Evolutionary conservation across 768 basidiomycete species (phyloP).

Genomic region (Russula ochroleuca): DNA sequence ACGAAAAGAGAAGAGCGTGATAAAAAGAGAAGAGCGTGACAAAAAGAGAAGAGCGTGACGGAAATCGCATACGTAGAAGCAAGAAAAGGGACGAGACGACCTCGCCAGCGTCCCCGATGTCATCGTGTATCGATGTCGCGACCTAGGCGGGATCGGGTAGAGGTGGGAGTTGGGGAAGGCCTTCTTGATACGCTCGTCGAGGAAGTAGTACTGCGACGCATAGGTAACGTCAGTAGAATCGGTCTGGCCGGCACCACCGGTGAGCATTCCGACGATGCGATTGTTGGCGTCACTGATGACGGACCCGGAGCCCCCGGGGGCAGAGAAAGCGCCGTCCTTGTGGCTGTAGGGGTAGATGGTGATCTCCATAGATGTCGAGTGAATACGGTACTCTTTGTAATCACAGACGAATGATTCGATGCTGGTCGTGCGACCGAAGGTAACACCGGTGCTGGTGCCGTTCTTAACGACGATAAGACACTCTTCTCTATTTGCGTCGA

Average conservation of each 20-base stretch:
- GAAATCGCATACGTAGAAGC: not conserved
- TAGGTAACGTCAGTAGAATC: constrained; percentile 32
- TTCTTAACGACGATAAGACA: constrained; percentile 38
- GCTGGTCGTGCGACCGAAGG: constrained; percentile 7
- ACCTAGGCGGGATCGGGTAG: not conserved
- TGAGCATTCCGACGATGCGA: constrained; percentile 32
- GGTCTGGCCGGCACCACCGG: constrained; percentile 28
- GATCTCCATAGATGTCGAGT: constrained; percentile 20
- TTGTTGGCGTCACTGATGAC: constrained; percentile 29
- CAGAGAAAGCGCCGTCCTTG: constrained; percentile 30
- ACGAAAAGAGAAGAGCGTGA: not conserved
- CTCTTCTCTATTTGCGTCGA: constrained; percentile 29
- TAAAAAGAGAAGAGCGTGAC: not conserved
- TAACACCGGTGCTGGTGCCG: constrained; percentile 33
- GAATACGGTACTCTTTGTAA: not conserved
- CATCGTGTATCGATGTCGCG: not conserved
- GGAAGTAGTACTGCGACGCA: constrained; percentile 21
- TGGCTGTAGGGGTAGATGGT: constrained; percentile 27
- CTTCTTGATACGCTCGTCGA: not conserved
- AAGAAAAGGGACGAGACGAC: not conserved
- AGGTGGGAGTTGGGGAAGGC: constrained; percentile 9
- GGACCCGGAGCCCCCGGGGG: constrained; percentile 33
- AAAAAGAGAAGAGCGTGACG: not conserved
- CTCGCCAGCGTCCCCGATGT: not conserved
- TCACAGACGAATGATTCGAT: not conserved